Base-by-base conservation (phyloP, 2,329 filamentous ascomycete species). In the Diaporthe humulicola region DNA sequence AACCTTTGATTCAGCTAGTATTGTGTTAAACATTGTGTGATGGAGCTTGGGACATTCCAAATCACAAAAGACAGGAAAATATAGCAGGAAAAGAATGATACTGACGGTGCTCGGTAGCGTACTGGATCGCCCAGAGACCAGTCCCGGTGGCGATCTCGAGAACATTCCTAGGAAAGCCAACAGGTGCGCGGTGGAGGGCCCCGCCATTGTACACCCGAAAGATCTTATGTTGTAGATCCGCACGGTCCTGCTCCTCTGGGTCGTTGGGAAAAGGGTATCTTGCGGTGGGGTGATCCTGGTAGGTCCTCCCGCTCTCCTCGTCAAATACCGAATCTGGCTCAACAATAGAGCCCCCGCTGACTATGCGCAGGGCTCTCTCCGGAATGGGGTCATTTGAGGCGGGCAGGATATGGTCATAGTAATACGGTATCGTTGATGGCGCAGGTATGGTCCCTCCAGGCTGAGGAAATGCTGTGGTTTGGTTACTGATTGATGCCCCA, bases 301-400 rank as follows among this genome's bases (percentile, higher is more conserved):
- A 60, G 22, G 57, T 60, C 36, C 57, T 60, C n/a, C 57, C 57
- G 36, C 57, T 60, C 57, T 60, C 57, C 57, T 60, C 57, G 57
- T 60, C 57, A 15, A 60, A 60, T 6, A 60, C 15, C 36, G 57
- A 60, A 25, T 60, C 57, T 28, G 57, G 30, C 36, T 60, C 57
- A n/a, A 60, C 40, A 12, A 60, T 60, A 14, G 57, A 60, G 7
- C 57, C 57, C 36, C 57, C 57, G 36, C 57, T 60, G 14, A 60
- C 57, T 25, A 40, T 40, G 14, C 57, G 57, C 57, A 60, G 36
- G n/a, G 38, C n/a, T 28, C 36, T 40, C 57, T 60, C 57, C 22
- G 57, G 57, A 12, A 40, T 60, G 22, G 57, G 33, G 14, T 36
- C 57, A n/a, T 60, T 12, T 4, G 57, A 28, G 10, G 33, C 57